Percentiles rank a stretch among this genome's conserved stretches.
phyloP scores from a whole-genome alignment of 1,284 basidiomycete genomes.

The Malassezia yamatoensis region DNA sequence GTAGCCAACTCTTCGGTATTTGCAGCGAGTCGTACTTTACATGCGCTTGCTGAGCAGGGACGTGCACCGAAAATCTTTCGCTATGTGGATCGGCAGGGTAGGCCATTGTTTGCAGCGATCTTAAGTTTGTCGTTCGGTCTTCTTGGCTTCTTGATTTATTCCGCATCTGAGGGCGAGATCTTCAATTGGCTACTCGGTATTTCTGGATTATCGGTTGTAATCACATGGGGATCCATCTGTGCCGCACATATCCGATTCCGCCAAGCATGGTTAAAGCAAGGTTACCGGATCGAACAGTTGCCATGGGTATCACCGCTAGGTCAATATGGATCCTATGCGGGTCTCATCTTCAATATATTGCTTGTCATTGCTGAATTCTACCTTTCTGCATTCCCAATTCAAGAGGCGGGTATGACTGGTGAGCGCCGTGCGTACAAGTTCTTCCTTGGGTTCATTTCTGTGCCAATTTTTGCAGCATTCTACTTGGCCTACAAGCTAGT shows the following conservation, averaged over 20 bases:
- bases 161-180: conserved; percentile 16
- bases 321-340: conserved; percentile 50
- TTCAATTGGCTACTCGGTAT: conserved; percentile 52
- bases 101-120: conserved; percentile 50
- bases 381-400: conserved; percentile 35
- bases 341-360: conserved; percentile 44
- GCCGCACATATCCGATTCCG: conserved; percentile 46
- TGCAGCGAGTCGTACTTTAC: conserved; percentile 48
- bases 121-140: conserved; percentile 32
- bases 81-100: conserved; percentile 53
- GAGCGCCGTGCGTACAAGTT: conserved; percentile 48
- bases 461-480: conserved; percentile 30
- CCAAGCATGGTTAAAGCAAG: conserved; percentile 51
- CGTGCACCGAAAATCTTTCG: conserved; percentile 50
- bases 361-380: conserved; percentile 30
- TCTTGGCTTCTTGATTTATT: conserved; percentile 36
- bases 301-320: conserved; percentile 52
- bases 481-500: conserved; percentile 29
- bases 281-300: conserved; percentile 51
- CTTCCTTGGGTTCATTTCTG: conserved; percentile 51
- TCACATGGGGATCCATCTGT: conserved; percentile 49
- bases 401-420: conserved; percentile 23
- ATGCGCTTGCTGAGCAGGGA: conserved; percentile 45
- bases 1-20: conserved; percentile 49
- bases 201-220: conserved; percentile 53